Evolutionary conservation across 371 early-diverging fungal species (phyloP), one percentile per base, ranked within the genome.

Genomic region (Circinella minor): DNA sequence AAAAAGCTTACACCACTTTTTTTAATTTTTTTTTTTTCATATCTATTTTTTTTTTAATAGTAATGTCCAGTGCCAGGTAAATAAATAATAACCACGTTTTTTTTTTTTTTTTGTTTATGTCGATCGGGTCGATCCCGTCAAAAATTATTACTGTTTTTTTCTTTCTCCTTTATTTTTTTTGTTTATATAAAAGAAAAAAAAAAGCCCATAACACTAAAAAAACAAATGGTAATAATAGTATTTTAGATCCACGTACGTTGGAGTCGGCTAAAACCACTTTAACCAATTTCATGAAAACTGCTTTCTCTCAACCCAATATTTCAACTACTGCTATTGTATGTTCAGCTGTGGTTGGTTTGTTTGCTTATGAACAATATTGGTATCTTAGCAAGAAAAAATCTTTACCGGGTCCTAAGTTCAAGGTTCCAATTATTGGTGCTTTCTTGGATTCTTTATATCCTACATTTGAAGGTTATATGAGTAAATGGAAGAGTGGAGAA

Each of bases 401-500:
- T 34, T 72, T 85, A 27, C 85, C 85, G n/a, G 85, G 85, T 36
- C 85, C 85, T 18, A 70, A 65, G 48, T 75, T 81, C 55, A 85
- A 85, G 65, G 78, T 82, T 38, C 85, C 85, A 36, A 78, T 85
- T 61, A 85, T 85, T 55, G 85, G 85, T 62, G 82, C 85, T n/a
- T 80, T 85, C 49, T 75, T 80, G 67, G 85, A 85, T 60, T 85
- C 85, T 36, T 73, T 85, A n/a, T 77, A 85, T 57, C 85, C 85
- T 47, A 85, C 85, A 8, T 85, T 85, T 74, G 85, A 85, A 64
- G 85, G 85, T 8, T 85, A 85, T 39, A 79, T 85, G 79, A 74
- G 72, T 63, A 85, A 85, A 64, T 85, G 85, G 85, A 85, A 82
- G 72, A 85, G 85, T 72, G 85, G 85, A 43, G 82, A 81, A 46